phyloP scores from a whole-genome alignment of 1,139 yeast genomes.

The Scheffersomyces segobiensis region DNA sequence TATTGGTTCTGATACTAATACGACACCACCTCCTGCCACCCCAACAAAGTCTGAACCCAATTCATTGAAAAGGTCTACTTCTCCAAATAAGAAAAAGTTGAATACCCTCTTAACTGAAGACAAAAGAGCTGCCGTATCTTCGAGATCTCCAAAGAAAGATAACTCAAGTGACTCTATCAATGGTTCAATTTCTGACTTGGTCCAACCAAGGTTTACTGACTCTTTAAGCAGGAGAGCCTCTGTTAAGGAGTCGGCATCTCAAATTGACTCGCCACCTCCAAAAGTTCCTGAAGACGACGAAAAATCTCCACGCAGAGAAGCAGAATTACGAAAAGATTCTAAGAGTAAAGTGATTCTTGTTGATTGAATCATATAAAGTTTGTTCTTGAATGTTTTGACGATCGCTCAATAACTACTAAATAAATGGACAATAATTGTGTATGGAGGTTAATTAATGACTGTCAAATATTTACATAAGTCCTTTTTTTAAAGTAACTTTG shows the following conservation, averaged over 20 bases:
- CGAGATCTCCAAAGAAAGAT: slow-evolving; percentile 33
- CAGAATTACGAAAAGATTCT: slow-evolving; percentile 3
- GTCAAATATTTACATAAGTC: no score
- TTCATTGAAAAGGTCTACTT: slow-evolving; percentile 36
- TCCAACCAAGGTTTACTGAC: slow-evolving; percentile 32
- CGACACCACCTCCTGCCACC: slow-evolving; percentile 22
- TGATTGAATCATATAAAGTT: slow-evolving; percentile 1
- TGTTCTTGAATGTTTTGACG: background rate
- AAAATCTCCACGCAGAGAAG: slow-evolving; percentile 10
- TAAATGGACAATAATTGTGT: no score
- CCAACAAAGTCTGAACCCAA: slow-evolving; percentile 21
- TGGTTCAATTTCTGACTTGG: slow-evolving; percentile 19
- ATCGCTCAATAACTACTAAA: no score
- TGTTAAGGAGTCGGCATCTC: slow-evolving; percentile 35
- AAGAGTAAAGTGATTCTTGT: slow-evolving; percentile 5
- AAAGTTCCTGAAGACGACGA: slow-evolving; percentile 13
- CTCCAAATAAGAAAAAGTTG: slow-evolving; percentile 42
- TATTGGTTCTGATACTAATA: slow-evolving; percentile 5
- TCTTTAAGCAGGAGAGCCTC: slow-evolving; percentile 33
- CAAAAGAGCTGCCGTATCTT: slow-evolving; percentile 23
- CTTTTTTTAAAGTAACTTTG: slow-evolving; percentile 45
- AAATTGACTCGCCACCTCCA: slow-evolving; percentile 26
- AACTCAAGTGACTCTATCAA: slow-evolving; percentile 17
- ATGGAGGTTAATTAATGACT: no score
- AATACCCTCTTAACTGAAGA: slow-evolving; percentile 25